Conservation (phyloP, 768 basidiomycete genomes). For the Dacryopinax spathularia region DNA sequence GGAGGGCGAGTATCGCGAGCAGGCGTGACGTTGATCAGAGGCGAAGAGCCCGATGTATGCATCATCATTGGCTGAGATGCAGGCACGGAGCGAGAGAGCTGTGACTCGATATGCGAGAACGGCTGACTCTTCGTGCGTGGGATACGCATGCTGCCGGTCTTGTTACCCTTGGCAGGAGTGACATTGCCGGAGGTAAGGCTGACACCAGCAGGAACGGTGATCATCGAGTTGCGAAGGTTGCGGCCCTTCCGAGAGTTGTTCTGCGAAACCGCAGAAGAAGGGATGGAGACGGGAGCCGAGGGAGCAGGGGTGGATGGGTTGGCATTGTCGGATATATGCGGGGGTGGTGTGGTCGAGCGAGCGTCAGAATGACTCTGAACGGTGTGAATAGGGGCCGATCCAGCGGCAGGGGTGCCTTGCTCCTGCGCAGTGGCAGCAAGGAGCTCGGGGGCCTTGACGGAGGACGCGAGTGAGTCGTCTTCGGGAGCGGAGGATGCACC, state of each 20-base stretch:
- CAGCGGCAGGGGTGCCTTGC: neutral
- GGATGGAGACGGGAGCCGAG: neutral
- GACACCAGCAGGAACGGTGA: neutral
- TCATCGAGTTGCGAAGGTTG: neutral
- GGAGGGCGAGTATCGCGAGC: neutral
- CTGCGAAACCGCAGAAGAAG: neutral
- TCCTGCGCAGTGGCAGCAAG: slow-evolving; percentile 2
- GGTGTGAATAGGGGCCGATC: neutral
- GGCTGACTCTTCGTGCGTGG: neutral
- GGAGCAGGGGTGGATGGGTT: neutral
- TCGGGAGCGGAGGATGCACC: neutral
- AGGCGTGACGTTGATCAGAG: neutral
- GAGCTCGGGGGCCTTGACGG: neutral
- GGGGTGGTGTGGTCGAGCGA: neutral
- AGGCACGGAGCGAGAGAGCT: neutral
- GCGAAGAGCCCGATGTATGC: neutral
- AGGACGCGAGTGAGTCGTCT: neutral
- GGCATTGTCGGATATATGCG: neutral
- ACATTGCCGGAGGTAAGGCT: neutral
- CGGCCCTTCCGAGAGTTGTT: neutral
- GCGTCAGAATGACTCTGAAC: neutral
- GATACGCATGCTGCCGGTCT: neutral
- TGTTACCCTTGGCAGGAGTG: neutral
- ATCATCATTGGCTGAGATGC: neutral
- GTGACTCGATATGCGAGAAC: neutral